Evolutionary conservation across 164 flowering plant genomes (phyloP).

Genomic region (Piper betle): DNA sequence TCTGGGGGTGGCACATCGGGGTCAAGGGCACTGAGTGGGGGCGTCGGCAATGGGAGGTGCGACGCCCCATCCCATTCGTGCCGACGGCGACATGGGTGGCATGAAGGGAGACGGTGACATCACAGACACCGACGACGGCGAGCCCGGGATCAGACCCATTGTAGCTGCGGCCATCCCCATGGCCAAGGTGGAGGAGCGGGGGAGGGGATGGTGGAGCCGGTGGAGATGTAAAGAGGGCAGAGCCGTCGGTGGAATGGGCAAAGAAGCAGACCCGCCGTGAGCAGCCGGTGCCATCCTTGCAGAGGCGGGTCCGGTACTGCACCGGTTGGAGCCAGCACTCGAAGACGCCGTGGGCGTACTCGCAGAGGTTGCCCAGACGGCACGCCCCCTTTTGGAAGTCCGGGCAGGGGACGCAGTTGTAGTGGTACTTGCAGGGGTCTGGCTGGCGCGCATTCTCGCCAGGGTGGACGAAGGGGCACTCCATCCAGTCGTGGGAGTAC

Average conservation of each 20-base stretch:
- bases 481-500: constrained; percentile 97
- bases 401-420: constrained; percentile 96
- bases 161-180: constrained; percentile 56
- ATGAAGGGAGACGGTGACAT: constrained; percentile 80
- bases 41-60: too few species aligned
- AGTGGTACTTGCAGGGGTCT: constrained; percentile 89
- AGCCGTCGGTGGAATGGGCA: too few species aligned
- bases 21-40: too few species aligned
- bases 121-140: constrained; percentile 57
- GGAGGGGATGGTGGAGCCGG: constrained; percentile 89
- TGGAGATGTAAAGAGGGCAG: too few species aligned
- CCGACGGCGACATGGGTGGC: constrained; percentile 83
- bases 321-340: too few species aligned
- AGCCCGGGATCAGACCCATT: constrained; percentile 65
- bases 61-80: constrained; percentile 36
- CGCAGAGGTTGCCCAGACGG: constrained; percentile 77
- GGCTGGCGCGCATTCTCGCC: constrained; percentile 95
- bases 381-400: constrained; percentile 95
- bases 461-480: constrained; percentile 96
- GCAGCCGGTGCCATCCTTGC: too few species aligned
- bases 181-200: constrained; percentile 48
- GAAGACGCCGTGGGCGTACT: constrained; percentile 81
- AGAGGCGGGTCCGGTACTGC: too few species aligned
- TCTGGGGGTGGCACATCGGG: too few species aligned
- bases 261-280: too few species aligned